Evolutionary conservation across 1,139 yeast genomes (phyloP).

Genomic region (Hemisphaericaspora subhashii): DNA sequence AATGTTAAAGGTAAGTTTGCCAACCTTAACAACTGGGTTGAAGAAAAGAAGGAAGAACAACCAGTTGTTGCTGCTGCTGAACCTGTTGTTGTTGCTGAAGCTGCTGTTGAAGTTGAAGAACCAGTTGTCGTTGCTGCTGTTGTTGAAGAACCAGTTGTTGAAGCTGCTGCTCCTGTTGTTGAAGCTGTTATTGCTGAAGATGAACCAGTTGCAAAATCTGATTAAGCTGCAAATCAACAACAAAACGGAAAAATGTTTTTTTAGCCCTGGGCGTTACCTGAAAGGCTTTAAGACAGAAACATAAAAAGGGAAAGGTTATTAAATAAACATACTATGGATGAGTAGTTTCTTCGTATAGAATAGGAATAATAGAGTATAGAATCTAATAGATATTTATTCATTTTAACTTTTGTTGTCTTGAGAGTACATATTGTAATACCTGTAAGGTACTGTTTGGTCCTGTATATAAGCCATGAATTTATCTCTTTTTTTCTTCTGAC

Average conservation of each 20-base stretch:
- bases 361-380: too few species aligned
- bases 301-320: too few species aligned
- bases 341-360: too few species aligned
- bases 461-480: too few species aligned
- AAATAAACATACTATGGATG: too few species aligned
- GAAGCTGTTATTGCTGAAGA: too few species aligned
- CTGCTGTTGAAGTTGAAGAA: conserved; percentile 3
- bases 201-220: conserved; percentile 2
- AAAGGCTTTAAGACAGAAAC: too few species aligned
- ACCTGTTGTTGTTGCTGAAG: background rate
- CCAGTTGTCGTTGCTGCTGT: background rate
- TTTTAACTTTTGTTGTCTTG: too few species aligned
- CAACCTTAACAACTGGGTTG: background rate
- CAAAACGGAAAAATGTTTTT: background rate
- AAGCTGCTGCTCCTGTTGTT: conserved; percentile 3
- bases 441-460: too few species aligned
- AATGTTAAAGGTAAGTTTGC: conserved; percentile 1
- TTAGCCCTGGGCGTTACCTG: conserved; percentile 1
- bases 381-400: too few species aligned
- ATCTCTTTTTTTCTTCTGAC: too few species aligned
- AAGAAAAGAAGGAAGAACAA: conserved; percentile 1
- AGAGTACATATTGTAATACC: too few species aligned
- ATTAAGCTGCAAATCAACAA: background rate
- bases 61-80: background rate
- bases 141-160: conserved; percentile 1